Evolutionary conservation across 2,329 filamentous ascomycete genomes (phyloP), one percentile per base, ranked within the genome.

Genomic region (Phyllosticta citriasiana): DNA sequence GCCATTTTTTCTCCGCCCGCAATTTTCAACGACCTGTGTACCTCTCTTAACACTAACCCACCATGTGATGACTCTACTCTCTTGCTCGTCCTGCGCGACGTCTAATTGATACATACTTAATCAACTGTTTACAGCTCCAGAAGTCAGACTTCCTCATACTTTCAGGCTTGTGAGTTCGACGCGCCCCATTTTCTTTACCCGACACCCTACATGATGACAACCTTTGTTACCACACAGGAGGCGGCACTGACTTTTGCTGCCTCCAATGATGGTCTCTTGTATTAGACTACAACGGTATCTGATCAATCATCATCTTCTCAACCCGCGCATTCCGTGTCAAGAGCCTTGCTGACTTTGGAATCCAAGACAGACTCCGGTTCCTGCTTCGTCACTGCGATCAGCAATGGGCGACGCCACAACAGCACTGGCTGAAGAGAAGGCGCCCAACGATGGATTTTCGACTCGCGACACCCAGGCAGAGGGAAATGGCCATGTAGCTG

Each of bases 261-360:
- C 65, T 61, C 68, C 69, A 65, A 69, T 73, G 70, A 65, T 72
- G 69, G 66, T 65, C 63, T 67, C 61, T n/a, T 66, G 68, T 68
- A 57, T 57, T 61, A 72, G 71, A 73, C 71, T 73, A 72, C 71
- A 72, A 73, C 71, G 70, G 71, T 72, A 72, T 73, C 71, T 73
- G 71, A 73, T 35, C 47, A 35, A n/a, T n/a, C 9, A 35, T n/a
- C n/a, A 19, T 16, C 25, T 27, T 10, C 16, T 30, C 35, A 52
- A 33, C 35, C 8, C 25, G 30, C 26, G 16, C 51, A 30, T 14
- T 7, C 25, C 19, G 0, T 4, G 6, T n/a, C 25, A 12, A 24
- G n/a, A 55, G 27, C 4, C 26, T 52, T 26, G 30, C 58, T 60
- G 54, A 60, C 58, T 3, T 52, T 53, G 51, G 58, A 51, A 3